Evolutionary conservation across 2,329 filamentous ascomycete genomes (phyloP).

Genomic region (Ceratocystis ficicola): DNA sequence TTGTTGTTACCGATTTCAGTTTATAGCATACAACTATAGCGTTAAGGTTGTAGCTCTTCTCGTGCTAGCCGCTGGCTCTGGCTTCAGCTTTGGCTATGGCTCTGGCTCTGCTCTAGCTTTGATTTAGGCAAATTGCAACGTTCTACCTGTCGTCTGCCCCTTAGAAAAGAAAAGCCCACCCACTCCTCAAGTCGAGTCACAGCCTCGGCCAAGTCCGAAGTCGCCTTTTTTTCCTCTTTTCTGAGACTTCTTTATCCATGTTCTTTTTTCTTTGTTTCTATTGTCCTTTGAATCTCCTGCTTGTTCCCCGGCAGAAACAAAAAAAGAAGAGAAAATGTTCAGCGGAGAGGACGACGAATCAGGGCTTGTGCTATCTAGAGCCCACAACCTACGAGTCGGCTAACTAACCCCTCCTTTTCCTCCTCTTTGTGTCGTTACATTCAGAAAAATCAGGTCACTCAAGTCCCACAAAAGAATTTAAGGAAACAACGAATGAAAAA

Average conservation of each 20-base stretch:
- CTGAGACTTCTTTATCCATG: background rate
- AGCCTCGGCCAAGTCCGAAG: slow-evolving; percentile 3
- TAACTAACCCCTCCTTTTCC: no score
- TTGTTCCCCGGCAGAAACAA: background rate
- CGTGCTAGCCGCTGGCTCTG: background rate
- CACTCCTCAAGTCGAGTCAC: background rate
- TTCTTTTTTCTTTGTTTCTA: background rate
- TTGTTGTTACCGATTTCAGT: background rate
- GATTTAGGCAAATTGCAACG: background rate
- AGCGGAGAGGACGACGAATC: no score
- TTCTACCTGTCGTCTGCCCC: background rate
- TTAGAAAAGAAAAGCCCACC: background rate
- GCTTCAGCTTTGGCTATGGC: no score
- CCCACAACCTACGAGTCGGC: no score
- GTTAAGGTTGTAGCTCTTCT: slow-evolving; percentile 1
- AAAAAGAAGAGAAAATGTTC: background rate
- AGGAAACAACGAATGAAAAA: no score
- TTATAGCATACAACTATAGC: background rate
- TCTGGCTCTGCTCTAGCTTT: background rate
- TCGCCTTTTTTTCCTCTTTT: background rate
- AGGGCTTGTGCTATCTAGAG: no score
- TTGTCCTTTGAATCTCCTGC: background rate
- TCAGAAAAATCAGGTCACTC: background rate
- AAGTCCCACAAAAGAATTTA: no score
- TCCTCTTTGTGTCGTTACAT: background rate